Conservation (phyloP, 1,139 yeast species). For the Candida neerlandica region DNA sequence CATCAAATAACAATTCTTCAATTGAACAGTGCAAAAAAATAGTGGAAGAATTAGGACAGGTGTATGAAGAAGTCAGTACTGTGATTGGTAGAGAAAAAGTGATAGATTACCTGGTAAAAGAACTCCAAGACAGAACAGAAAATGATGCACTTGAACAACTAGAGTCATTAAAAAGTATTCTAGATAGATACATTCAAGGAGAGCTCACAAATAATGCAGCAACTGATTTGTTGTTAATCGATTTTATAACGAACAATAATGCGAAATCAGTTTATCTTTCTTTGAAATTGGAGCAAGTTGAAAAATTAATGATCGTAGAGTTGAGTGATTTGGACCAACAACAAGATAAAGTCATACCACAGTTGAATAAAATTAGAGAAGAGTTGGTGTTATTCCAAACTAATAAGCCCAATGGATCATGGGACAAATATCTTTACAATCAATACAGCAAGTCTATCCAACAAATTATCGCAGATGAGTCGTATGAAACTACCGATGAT, state of each 20-base stretch:
- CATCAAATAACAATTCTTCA: neutral
- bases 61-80: conserved; percentile 22
- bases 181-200: neutral
- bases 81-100: conserved; percentile 23
- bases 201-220: neutral
- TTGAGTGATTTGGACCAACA: neutral
- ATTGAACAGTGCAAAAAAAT: conserved; percentile 13
- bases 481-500: neutral
- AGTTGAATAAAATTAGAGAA: neutral
- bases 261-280: neutral
- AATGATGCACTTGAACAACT: neutral
- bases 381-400: neutral
- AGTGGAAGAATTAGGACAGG: conserved; percentile 16
- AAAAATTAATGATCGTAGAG: neutral
- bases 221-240: neutral
- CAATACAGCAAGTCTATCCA: neutral
- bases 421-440: neutral
- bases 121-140: neutral
- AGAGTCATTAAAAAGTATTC: neutral
- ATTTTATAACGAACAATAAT: neutral
- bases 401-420: neutral
- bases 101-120: conserved; percentile 19
- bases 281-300: neutral
- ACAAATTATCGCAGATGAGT: neutral
- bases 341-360: neutral